Conservation (phyloP, 805 yeast genomes). For the Naumovozyma castellii region DNA sequence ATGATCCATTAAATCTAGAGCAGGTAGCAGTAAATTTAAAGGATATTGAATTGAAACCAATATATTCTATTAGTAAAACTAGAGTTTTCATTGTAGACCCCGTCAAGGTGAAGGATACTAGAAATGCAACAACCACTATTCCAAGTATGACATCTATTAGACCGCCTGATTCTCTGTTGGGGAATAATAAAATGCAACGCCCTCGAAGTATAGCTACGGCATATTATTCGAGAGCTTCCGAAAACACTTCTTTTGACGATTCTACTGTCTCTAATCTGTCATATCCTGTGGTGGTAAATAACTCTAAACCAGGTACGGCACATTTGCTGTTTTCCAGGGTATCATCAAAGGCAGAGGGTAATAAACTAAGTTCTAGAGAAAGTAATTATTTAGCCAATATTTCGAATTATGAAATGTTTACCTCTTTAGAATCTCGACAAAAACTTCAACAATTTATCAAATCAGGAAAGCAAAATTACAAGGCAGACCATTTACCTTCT, state of each 20-base stretch:
- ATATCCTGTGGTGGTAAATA: not conserved
- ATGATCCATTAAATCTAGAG: too few species aligned
- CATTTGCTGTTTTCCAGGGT: not conserved
- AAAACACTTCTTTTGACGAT: not conserved
- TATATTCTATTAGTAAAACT: not conserved
- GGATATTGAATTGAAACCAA: constrained; percentile 18
- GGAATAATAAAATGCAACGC: too few species aligned
- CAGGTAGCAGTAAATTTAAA: constrained; percentile 13
- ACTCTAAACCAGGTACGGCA: not conserved
- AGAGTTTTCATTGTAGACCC: not conserved
- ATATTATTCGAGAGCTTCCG: not conserved
- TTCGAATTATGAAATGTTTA: too few species aligned
- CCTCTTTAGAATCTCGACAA: not conserved
- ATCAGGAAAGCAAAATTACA: not conserved
- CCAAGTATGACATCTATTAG: too few species aligned
- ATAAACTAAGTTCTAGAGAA: not conserved
- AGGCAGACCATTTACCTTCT: constrained; percentile 7
- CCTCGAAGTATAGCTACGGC: not conserved
- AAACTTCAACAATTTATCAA: not conserved
- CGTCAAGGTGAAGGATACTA: not conserved
- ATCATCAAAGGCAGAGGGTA: not conserved
- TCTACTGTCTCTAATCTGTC: not conserved
- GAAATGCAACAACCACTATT: not conserved
- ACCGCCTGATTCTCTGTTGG: too few species aligned
- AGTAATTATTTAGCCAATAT: not conserved